Evolutionary conservation across 352 stramenopile genomes (phyloP), one percentile per base, ranked within the genome.

Genomic region (Phytophthora sp.): DNA sequence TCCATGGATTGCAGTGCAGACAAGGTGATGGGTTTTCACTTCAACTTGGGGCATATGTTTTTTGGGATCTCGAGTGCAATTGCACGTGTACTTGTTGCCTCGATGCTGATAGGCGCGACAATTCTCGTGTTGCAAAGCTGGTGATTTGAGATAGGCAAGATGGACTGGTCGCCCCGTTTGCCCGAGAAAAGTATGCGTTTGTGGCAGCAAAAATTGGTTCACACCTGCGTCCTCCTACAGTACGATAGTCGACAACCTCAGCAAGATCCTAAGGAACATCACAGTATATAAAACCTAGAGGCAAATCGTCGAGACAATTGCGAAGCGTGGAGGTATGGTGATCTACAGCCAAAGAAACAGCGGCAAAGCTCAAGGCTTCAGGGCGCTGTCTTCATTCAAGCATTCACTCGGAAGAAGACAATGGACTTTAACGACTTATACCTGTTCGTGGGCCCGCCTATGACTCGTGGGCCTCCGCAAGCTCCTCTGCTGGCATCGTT

Each of bases 371-470:
- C 8, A 35, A 51, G 27, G 27, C 7, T 9, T 7, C 35, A 47
- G 3, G n/a, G 27, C 20, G 38, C 24, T 21, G 1, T 41, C 27
- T 23, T 62, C 59, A 74, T 74, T 70, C 27, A 39, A 57, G 20
- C 44, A 66, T 66, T 67, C 68, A 45, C 55, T 18, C 31, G 20
- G 23, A 57, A 42, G n/a, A 9, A 42, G 16, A 33, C 47, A 59
- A 71, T 74, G 61, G 50, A 74, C 39, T 74, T 74, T 38, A 57
- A 70, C 23, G 55, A 67, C 30, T 42, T 74, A 23, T 74, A 74
- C 29, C 44, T 67, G 27, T 74, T 74, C 21, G 66, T 74, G 4
- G 66, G 66, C 5, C 66, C 66, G 24, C 66, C 66, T 23, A 74
- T 74, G 66, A 74, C 66, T 36, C 66, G 66, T 15, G 66, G 66